phyloP scores from a whole-genome alignment of 805 yeast genomes.

The Lipomyces anomalus region DNA sequence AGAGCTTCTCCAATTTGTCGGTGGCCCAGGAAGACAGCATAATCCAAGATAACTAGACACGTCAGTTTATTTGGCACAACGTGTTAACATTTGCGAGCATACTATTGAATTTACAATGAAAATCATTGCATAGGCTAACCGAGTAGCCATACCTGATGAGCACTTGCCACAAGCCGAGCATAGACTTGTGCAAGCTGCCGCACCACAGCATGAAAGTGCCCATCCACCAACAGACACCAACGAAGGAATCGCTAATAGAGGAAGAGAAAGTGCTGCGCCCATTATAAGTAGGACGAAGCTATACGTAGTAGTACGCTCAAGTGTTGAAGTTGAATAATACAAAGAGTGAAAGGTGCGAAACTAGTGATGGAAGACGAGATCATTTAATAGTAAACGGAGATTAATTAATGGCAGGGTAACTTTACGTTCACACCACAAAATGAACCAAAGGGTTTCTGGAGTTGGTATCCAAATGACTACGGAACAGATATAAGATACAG shows the following conservation, averaged over 20 bases:
- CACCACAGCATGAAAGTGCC: conserved; percentile 73
- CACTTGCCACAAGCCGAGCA: conserved; percentile 53
- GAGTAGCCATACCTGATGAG: conserved; percentile 72
- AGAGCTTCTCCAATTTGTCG: conserved; percentile 62
- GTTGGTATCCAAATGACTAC: no score
- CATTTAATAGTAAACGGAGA: no score
- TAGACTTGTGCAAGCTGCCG: conserved; percentile 67
- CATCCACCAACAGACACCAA: conserved; percentile 52
- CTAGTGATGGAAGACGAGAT: no score
- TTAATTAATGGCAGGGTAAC: no score
- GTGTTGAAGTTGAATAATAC: no score
- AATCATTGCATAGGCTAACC: conserved; percentile 77
- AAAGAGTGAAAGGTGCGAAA: no score
- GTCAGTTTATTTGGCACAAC: neutral
- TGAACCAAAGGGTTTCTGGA: no score
- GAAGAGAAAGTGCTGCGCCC: conserved; percentile 40
- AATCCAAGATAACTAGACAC: conserved; percentile 69
- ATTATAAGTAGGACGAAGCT: no score
- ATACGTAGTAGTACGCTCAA: no score
- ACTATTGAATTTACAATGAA: conserved; percentile 66
- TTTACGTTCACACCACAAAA: no score
- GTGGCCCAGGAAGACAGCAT: conserved; percentile 77
- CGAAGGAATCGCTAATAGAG: conserved; percentile 61
- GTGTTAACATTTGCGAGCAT: neutral
- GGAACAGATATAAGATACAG: no score